phyloP scores from a whole-genome alignment of 805 yeast genomes.

The Candida ovalis region DNA sequence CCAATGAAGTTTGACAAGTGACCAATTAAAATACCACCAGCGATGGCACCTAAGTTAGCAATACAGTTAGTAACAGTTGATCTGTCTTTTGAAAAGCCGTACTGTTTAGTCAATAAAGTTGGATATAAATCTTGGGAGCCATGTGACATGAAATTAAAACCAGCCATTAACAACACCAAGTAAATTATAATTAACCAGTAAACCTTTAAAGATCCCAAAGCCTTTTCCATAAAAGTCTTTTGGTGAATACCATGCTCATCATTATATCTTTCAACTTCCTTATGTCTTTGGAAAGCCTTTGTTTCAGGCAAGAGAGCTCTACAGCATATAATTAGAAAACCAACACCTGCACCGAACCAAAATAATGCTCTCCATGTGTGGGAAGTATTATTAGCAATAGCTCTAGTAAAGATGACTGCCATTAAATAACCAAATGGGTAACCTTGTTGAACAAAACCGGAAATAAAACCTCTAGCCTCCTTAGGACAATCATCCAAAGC shows the following conservation, averaged over 20 bases:
- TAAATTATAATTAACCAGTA: slow-evolving; percentile 61
- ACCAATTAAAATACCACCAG: slow-evolving; percentile 54
- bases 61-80: slow-evolving; percentile 54
- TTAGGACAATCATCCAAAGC: slow-evolving; percentile 52
- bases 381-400: slow-evolving; percentile 49
- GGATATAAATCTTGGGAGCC: slow-evolving; percentile 64
- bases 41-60: slow-evolving; percentile 55
- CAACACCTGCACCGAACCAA: slow-evolving; percentile 66
- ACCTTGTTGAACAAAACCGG: slow-evolving; percentile 77
- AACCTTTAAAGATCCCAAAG: slow-evolving; percentile 34
- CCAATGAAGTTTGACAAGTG: slow-evolving; percentile 54
- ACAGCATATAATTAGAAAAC: slow-evolving; percentile 38
- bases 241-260: slow-evolving; percentile 29
- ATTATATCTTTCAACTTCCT: slow-evolving; percentile 32
- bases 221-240: slow-evolving; percentile 32
- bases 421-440: slow-evolving; percentile 67
- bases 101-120: slow-evolving; percentile 47
- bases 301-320: slow-evolving; percentile 48
- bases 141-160: slow-evolving; percentile 59
- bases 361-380: slow-evolving; percentile 62
- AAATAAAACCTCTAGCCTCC: slow-evolving; percentile 53
- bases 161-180: slow-evolving; percentile 56
- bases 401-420: slow-evolving; percentile 63
- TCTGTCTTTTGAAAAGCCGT: slow-evolving; percentile 37
- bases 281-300: slow-evolving; percentile 45